Evolutionary conservation across 169 alveolate species (phyloP).

Genomic region (Cystoisospora suis): DNA sequence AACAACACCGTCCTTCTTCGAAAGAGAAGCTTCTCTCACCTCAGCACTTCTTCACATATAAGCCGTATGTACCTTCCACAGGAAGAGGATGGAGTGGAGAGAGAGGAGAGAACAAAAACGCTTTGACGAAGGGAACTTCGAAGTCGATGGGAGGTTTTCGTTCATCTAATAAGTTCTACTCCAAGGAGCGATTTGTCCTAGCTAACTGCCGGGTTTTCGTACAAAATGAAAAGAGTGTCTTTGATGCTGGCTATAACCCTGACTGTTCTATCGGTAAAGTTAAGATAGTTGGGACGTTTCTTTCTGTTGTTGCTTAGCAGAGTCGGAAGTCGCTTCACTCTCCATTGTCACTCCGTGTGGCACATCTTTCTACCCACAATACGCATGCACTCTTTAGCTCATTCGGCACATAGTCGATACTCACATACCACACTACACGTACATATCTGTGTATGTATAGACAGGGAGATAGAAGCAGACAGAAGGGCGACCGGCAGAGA

Average conservation of each 20-base stretch:
- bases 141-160: neutral
- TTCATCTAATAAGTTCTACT: neutral
- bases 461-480: too few relatives aligned
- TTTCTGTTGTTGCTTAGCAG: too few relatives aligned
- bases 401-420: too few relatives aligned
- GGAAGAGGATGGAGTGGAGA: neutral
- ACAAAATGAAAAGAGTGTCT: neutral
- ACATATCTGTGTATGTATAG: too few relatives aligned
- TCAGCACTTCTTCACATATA: neutral
- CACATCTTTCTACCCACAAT: too few relatives aligned
- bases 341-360: too few relatives aligned
- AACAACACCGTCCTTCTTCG: neutral
- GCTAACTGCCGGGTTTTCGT: constrained; percentile 34
- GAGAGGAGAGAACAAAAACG: neutral
- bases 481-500: too few relatives aligned
- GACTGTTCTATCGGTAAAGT: neutral
- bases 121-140: neutral
- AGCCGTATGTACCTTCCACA: neutral
- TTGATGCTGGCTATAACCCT: neutral
- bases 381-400: too few relatives aligned
- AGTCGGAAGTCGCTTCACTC: too few relatives aligned
- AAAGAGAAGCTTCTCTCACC: neutral
- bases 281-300: too few relatives aligned
- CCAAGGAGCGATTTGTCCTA: neutral
- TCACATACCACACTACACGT: too few relatives aligned